Base-by-base conservation (phyloP, 345 rosid species). In the Brassica rapa region DNA sequence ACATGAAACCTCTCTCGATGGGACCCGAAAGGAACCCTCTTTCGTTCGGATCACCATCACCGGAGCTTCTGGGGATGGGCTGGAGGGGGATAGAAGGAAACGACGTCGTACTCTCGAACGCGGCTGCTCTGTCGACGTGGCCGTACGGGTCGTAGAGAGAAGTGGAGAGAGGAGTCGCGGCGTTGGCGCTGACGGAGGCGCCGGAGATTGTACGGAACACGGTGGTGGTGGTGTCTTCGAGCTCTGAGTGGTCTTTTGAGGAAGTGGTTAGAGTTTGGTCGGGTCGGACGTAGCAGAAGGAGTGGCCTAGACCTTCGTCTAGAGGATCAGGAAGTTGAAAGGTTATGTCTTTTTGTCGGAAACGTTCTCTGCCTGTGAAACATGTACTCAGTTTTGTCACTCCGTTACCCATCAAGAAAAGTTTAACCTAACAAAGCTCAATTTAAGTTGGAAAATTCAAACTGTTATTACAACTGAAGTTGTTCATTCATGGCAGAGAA, bases 1-100 rank as follows among this genome's bases (percentile, higher is more conserved):
- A 59, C 63, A 24, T 59, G 63, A 59, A 59, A 4, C 63, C 63
- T 59, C 63, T 59, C 63, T 59, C 63, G 32, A 59, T 57, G 6
- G 98, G 97, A 70, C 97, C 97, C 2, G 98, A 90, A 60, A 90
- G 61, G 75, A 92, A 92, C 37, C 95, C 95, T 63, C 91, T 83
- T 57, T 91, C 97, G 46, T 86, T 70, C 57, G 90, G 93, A 11
- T 92, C 93, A 19, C 21, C 21, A 11, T 29, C 62, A 3, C 49
- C 46, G 62, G 29, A 57, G 62, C 62, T 57, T 24, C 11, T 57
- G 14, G 29, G 62, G 62, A 57, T 57, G 62, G 62, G 62, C 62
- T 57, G 62, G 14, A 57, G 62, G 9, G 62, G 62, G 62, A 57
- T 23, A 0, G 63, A 59, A 9, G 63, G 14, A 59, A 59, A 59